Evolutionary conservation across 768 basidiomycete genomes (phyloP).

Genomic region (Suillus subalutaceus): DNA sequence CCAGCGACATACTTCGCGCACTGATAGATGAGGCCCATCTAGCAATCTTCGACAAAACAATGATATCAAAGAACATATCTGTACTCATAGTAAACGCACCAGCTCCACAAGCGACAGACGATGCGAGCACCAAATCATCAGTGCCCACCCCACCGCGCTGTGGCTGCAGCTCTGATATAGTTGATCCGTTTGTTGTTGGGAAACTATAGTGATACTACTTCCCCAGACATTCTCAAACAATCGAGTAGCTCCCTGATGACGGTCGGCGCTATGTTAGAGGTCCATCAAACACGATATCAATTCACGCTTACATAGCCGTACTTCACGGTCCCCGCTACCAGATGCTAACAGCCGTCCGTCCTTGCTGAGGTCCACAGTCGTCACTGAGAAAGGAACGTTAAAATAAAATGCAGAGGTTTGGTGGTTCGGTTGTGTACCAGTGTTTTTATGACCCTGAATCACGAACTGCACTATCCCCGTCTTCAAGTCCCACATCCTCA

Average conservation of each 20-base stretch:
- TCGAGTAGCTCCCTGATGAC: slow-evolving; percentile 4
- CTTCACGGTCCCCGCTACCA: slow-evolving; percentile 73
- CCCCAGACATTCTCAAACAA: background rate
- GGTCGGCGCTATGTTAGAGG: background rate
- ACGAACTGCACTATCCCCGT: slow-evolving; percentile 85
- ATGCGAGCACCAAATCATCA: slow-evolving; percentile 46
- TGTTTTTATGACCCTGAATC: slow-evolving; percentile 80
- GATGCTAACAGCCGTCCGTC: slow-evolving; percentile 65
- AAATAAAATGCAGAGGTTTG: slow-evolving; percentile 8
- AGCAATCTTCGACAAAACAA: background rate
- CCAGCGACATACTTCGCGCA: background rate
- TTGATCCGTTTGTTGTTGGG: background rate
- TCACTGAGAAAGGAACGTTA: slow-evolving; percentile 1
- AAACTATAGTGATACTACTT: background rate
- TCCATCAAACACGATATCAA: background rate
- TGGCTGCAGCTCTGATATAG: background rate
- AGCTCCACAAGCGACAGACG: background rate
- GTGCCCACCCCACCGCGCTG: background rate
- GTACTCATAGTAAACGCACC: background rate
- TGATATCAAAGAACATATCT: background rate
- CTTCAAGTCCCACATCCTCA: slow-evolving; percentile 90
- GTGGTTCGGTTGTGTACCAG: slow-evolving; percentile 42
- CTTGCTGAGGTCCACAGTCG: slow-evolving; percentile 57
- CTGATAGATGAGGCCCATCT: background rate
- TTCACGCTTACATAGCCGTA: slow-evolving; percentile 60